Conservation (phyloP, 2,329 filamentous ascomycete genomes). For the Iodosphaeria phyllophila region DNA sequence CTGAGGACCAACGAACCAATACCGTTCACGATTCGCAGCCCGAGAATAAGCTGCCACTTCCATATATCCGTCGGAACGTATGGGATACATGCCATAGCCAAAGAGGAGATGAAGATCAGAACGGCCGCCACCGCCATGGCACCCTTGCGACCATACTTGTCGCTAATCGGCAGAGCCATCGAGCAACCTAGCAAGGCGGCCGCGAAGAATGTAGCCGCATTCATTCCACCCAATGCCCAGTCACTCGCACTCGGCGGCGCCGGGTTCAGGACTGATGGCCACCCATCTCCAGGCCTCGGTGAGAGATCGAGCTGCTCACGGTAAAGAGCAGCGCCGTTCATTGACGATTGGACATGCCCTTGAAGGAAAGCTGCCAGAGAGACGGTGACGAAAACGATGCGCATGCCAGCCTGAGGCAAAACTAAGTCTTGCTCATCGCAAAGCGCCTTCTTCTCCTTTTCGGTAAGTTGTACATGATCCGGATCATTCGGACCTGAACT, state of each 20-base stretch:
- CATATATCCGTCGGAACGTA: too few species aligned
- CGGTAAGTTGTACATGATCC: slow-evolving; percentile 14
- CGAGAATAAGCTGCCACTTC: slow-evolving; percentile 2
- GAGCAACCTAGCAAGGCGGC: slow-evolving; percentile 20
- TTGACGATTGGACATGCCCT: slow-evolving; percentile 24
- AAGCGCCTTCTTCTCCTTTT: slow-evolving; percentile 18
- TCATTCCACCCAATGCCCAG: slow-evolving; percentile 20
- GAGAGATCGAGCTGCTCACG: not conserved
- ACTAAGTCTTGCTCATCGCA: slow-evolving; percentile 18
- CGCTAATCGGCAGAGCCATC: slow-evolving; percentile 20
- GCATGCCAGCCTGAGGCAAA: slow-evolving; percentile 20
- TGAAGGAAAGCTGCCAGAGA: slow-evolving; percentile 24
- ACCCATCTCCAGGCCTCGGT: too few species aligned
- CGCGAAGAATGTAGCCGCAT: slow-evolving; percentile 19
- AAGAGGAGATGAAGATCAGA: slow-evolving; percentile 19
- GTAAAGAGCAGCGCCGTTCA: slow-evolving; percentile 21
- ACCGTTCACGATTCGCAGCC: slow-evolving; percentile 2
- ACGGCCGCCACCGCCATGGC: slow-evolving; percentile 19
- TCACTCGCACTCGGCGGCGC: too few species aligned
- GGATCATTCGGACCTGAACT: too few species aligned
- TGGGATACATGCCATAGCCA: slow-evolving; percentile 6
- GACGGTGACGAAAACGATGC: slow-evolving; percentile 21
- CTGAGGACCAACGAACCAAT: slow-evolving; percentile 2
- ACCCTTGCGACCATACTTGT: slow-evolving; percentile 19
- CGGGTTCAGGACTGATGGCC: too few species aligned